These are phyloP conservation scores for Hymenoscyphus salicellus DNA, from an alignment of 2,329 filamentous ascomycete species.

Conservation along the genomic window DNA sequence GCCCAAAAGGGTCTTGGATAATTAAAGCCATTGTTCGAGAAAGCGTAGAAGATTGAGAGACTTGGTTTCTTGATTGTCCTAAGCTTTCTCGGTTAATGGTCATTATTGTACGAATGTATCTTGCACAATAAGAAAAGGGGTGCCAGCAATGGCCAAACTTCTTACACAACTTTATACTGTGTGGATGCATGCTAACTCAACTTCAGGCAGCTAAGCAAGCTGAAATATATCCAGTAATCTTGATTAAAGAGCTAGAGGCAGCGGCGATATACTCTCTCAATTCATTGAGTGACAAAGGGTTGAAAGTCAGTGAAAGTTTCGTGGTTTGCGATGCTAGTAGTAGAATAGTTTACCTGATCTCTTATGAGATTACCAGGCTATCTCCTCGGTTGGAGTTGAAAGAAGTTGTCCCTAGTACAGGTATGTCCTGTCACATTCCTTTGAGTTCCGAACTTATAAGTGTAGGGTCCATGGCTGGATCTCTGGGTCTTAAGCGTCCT, in stretches of 20 bases:
- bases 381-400: conserved; percentile 29
- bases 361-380: conserved; percentile 28
- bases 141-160: too few species aligned
- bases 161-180: not conserved
- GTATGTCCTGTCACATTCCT: conserved; percentile 5
- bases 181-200: conserved; percentile 24
- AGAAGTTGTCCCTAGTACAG: conserved; percentile 29
- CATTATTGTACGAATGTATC: too few species aligned
- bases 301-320: conserved; percentile 32
- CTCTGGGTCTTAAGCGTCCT: conserved; percentile 28
- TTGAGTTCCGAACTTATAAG: not conserved
- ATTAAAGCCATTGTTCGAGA: too few species aligned
- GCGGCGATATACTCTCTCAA: conserved; percentile 23
- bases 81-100: too few species aligned
- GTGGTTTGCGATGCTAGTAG: conserved; percentile 37
- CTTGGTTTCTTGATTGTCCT: too few species aligned
- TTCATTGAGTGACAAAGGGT: not conserved
- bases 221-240: conserved; percentile 5
- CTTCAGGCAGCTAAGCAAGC: conserved; percentile 19
- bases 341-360: conserved; percentile 38
- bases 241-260: conserved; percentile 25
- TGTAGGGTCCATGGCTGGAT: conserved; percentile 30
- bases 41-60: too few species aligned
- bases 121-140: too few species aligned
- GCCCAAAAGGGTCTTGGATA: too few species aligned